Base-by-base conservation (phyloP, 1,284 basidiomycete genomes). In the Malassezia vespertilionis region DNA sequence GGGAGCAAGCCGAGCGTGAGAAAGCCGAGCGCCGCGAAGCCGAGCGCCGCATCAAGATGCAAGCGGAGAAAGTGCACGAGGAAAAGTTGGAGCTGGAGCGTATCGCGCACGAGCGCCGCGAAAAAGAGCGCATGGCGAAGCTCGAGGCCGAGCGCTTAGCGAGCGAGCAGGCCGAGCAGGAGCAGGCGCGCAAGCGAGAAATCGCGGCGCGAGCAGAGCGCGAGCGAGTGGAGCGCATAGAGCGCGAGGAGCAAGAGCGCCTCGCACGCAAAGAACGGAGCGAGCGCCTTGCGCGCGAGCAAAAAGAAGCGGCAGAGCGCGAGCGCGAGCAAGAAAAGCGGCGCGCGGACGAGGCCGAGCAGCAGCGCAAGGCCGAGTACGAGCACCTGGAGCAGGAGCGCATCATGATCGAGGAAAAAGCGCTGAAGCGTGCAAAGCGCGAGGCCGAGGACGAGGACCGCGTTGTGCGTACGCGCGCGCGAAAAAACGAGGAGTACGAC, bases 181-280 rank as follows among this genome's bases (percentile, higher is more conserved):
- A 60, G 31, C 34, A 40, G 1, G 54, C 47, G 15, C 56, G 54
- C 7, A 28, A 51, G 23, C 38, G 48, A 17, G 49, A 49, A 4
- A 54, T 52, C 23, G 42, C 44, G n/a, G n/a, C n/a, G 4, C 36
- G 49, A 17, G 60, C 48, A 1, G 50, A 54, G 32, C 22, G 47
- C 7, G 46, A 39, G 23, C 30, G 22, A 7, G 11, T 33, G 18
- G 49, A 53, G 12, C 54, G 54, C 2, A 35, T 56, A 12, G 45
- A 42, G 6, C 37, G 50, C 18, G 60, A 52, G 2, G 48, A 56
- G 31, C 22, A 47, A 9, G 50, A 44, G 20, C 21, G 17, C 6
- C 17, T 40, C 17, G 44, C 40, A 32, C 37, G 44, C 20, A 2
- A 21, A 12, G 33, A 37, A 23, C 44, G 44, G 12, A 14, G 21